phyloP scores from a whole-genome alignment of 192 early-diverging fungal genomes.

The Coemansia sp. region DNA sequence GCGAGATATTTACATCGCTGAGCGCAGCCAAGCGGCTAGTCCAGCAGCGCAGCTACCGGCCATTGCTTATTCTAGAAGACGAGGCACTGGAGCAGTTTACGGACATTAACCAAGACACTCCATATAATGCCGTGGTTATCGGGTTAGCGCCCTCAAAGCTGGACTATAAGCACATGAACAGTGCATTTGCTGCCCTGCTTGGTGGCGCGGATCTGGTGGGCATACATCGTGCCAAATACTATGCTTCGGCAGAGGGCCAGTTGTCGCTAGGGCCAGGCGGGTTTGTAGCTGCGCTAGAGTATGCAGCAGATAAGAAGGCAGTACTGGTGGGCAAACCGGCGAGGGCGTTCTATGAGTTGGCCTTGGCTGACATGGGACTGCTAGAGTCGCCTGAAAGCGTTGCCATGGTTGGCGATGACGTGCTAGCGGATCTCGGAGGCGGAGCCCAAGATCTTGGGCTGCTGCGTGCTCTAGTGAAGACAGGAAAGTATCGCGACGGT shows the following conservation, averaged over 20 bases:
- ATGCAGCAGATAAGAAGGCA: conserved; percentile 66
- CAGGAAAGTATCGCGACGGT: conserved; percentile 78
- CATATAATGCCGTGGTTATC: conserved; percentile 77
- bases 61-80: conserved; percentile 76
- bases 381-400: conserved; percentile 56
- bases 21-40: conserved; percentile 72
- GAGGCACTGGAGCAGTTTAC: conserved; percentile 74
- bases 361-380: conserved; percentile 69
- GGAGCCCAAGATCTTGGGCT: conserved; percentile 78
- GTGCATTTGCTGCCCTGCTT: conserved; percentile 73
- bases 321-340: conserved; percentile 83
- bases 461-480: conserved; percentile 65
- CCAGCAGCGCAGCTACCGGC: conserved; percentile 56
- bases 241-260: conserved; percentile 58
- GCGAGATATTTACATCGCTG: conserved; percentile 80
- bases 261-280: conserved; percentile 86
- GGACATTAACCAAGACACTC: conserved; percentile 56
- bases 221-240: conserved; percentile 84
- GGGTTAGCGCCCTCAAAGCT: conserved; percentile 71
- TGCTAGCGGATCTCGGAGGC: conserved; percentile 77
- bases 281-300: conserved; percentile 85
- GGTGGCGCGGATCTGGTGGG: conserved; percentile 68
- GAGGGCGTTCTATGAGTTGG: conserved; percentile 74
- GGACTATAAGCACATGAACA: conserved; percentile 63
- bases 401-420: conserved; percentile 89